Evolutionary conservation across 202 grass and related monocot genomes (phyloP), one percentile per base, ranked within the genome.

Genomic region (Setaria viridis): DNA sequence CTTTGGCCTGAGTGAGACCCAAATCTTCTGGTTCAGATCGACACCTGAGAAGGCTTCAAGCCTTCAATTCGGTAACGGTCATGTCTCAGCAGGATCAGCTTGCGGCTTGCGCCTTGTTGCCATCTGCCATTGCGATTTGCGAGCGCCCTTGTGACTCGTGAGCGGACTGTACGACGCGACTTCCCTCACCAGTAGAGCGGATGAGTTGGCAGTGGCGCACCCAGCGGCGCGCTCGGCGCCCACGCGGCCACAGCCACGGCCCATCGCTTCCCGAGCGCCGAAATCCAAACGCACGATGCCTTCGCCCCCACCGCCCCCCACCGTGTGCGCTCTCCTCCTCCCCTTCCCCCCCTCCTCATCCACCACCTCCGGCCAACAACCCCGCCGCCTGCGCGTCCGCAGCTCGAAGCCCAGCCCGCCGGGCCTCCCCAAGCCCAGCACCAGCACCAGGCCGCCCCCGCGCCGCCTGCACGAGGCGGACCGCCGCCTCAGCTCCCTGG

Each of bases 401-500:
- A 49, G 76, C 70, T 76, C 80, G n/a, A 87, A 34, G 12, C 32
- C 79, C 80, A 68, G 57, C 49, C 32, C 84, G 7, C 59, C 80
- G 68, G 59, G 59, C 43, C 76, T 83, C 50, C 29, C 73, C 7
- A 74, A 73, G 33, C 84, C 76, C 59, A 67, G 33, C 70, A 57
- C 62, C 70, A 45, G 49, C 63, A 7, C 70, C 19, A 39, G 77
- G 33, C 8, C 75, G 9, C 85, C 80, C 2, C 76, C 59, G 45
- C 84, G 87, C 80, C 90, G 73, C 51, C 84, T 85, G 70, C 49
- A 66, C 58, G 84, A 79, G 4, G 47, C 62, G 5, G 79, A 89
- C 84, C 84, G 82, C 80, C 89, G 77, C 65, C 86, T 94, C 45
- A 88, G 86, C 84, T 62, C 80, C 21, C 84, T 91, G 50, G 67